Base-by-base conservation (phyloP, 1,284 basidiomycete species). In the Polyporus tsugae region DNA sequence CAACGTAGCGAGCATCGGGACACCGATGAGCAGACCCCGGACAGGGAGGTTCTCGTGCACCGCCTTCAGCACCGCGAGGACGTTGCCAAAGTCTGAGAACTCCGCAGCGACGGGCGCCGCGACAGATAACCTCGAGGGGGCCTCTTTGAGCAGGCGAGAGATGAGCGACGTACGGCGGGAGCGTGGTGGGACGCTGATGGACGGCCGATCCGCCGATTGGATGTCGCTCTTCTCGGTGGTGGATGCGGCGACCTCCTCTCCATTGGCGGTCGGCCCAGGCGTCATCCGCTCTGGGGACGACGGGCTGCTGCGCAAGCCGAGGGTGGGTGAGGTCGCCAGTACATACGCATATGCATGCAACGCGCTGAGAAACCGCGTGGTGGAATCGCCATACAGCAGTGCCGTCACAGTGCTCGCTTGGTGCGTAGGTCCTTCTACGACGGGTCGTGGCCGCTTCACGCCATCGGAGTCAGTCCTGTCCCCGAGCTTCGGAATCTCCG, bases 1-100 rank as follows among this genome's bases (percentile, higher is more conserved):
- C 49, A 98, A 80, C 0, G 93, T 90, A 39, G 95, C 78, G 46
- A 99, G 80, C 92, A 97, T 96, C 1, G 97, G 96, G 41, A 95
- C 83, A 38, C 94, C 91, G 0, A 91, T 90, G 25, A 96, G 79
- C 44, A 97, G 76, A 1, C 91, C 91, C 33, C 91, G 87, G 36
- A 91, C 81, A 0, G 96, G 95, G 19, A 92, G 78, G 52, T 91
- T 85, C 63, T 89, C 84, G 61, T 95, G 90, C 17, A 94, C 82
- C 3, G 87, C 86, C 19, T 83, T 85, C 38, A 98, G 84, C 58
- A 97, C 85, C 49, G 86, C 83, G n/a, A 92, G 80, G 46, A 96
- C 87, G 71, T 91, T 88, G 2, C 89, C 83, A 77, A 95, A 96
- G 78, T 98, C 97, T 42, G 90, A 89, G 15, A 92, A 83, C 4